These are phyloP conservation scores for Eucalyptus leucophloia DNA, from an alignment of 345 rosid species.

Conservation along the genomic window DNA sequence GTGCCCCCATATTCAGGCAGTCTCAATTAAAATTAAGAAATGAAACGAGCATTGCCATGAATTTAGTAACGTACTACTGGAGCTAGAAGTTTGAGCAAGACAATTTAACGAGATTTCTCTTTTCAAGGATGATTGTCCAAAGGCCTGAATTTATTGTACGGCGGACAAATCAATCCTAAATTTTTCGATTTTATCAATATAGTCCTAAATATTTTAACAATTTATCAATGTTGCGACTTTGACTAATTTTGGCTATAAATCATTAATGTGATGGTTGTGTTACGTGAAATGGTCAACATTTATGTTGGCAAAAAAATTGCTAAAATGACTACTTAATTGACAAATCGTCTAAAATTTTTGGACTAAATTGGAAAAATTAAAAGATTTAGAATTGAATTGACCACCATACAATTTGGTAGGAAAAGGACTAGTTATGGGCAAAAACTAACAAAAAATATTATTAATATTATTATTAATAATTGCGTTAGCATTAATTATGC, in stretches of 20 bases:
- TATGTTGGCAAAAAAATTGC: rapidly evolving
- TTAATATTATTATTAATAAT: no score
- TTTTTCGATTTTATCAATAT: no score
- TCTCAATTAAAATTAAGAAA: neutral
- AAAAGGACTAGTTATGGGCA: no score
- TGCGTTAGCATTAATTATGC: no score
- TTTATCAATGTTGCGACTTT: rapidly evolving
- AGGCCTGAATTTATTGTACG: rapidly evolving
- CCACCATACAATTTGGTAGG: rapidly evolving
- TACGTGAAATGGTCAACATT: rapidly evolving
- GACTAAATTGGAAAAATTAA: neutral
- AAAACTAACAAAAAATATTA: no score
- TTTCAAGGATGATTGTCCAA: neutral
- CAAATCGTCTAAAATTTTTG: neutral
- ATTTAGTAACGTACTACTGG: neutral
- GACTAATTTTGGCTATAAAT: neutral
- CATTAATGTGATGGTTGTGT: rapidly evolving
- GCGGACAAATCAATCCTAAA: neutral
- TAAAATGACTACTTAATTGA: neutral
- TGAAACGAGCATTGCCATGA: neutral
- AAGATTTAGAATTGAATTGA: no score
- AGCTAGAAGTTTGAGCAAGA: neutral
- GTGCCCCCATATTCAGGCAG: neutral
- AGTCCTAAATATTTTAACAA: neutral
- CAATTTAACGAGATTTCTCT: neutral